Conservation (phyloP, 805 yeast genomes). For the Jamesozyma lodderae region DNA sequence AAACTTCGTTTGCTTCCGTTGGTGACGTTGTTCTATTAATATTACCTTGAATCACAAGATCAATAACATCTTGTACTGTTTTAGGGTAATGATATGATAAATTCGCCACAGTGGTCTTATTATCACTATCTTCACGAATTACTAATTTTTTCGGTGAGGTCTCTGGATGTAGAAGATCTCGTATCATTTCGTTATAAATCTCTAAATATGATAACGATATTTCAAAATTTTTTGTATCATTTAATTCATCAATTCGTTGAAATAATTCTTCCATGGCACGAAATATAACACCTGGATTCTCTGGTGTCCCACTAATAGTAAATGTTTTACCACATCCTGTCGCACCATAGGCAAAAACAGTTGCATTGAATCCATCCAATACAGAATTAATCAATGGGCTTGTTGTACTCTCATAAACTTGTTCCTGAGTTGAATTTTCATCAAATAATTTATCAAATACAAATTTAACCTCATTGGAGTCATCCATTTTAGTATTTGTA, state of each 20-base stretch:
- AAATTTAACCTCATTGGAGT: constrained; percentile 54
- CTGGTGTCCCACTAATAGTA: constrained; percentile 71
- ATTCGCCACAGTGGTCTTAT: constrained; percentile 58
- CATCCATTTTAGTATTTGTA: neutral
- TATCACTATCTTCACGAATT: constrained; percentile 63
- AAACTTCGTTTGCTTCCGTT: constrained; percentile 83
- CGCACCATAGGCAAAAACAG: constrained; percentile 94
- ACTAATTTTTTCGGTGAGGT: constrained; percentile 39
- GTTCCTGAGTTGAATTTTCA: constrained; percentile 51
- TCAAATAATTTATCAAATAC: constrained; percentile 77
- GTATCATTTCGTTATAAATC: constrained; percentile 82
- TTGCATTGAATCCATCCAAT: constrained; percentile 79
- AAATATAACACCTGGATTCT: constrained; percentile 71
- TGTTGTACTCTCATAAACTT: constrained; percentile 60
- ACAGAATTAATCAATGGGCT: constrained; percentile 64
- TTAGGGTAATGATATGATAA: constrained; percentile 53
- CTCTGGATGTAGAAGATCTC: constrained; percentile 64
- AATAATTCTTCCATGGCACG: constrained; percentile 72
- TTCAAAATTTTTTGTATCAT: constrained; percentile 49
- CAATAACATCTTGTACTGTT: constrained; percentile 68
- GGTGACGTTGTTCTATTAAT: constrained; percentile 72
- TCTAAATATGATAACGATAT: constrained; percentile 69
- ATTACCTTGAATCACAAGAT: constrained; percentile 64
- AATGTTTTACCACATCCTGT: constrained; percentile 98
- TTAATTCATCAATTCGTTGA: constrained; percentile 44